A percentile compares a stretch with the other conserved stretches of the same genome.
phyloP scores from a whole-genome alignment of 257 asterid species.

The Coffea eugenioides region DNA sequence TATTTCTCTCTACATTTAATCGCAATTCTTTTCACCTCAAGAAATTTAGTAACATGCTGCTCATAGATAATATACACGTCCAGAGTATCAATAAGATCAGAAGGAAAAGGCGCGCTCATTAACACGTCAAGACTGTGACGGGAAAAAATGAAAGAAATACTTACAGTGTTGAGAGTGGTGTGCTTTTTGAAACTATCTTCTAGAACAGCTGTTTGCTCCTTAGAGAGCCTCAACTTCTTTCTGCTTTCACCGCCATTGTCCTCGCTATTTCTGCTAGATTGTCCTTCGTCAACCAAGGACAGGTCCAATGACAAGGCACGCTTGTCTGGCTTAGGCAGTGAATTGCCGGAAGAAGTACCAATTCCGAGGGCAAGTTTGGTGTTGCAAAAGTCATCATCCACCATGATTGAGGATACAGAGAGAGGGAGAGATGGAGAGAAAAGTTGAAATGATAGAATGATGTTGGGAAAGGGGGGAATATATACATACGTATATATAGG shows the following conservation, averaged over 20 bases:
- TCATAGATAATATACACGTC: neutral
- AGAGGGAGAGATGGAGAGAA: neutral
- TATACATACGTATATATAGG: neutral
- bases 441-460: neutral
- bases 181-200: slow-evolving; percentile 40
- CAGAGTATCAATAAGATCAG: neutral
- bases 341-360: neutral
- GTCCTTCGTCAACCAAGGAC: neutral
- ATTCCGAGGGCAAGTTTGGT: neutral
- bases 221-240: slow-evolving; percentile 37
- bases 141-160: neutral
- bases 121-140: too few relatives aligned
- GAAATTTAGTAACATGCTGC: neutral
- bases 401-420: neutral
- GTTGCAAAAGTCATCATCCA: neutral
- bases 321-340: neutral
- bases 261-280: neutral
- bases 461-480: neutral
- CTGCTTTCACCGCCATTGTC: slow-evolving; percentile 10
- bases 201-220: slow-evolving; percentile 31
- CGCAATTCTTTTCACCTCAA: neutral
- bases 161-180: slow-evolving; percentile 38
- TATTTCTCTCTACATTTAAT: too few relatives aligned
- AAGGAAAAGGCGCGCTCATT: too few relatives aligned
- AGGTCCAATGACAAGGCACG: neutral